Base-by-base conservation (phyloP, 2,329 filamentous ascomycete genomes). In the Pestalotiopsis fici region DNA sequence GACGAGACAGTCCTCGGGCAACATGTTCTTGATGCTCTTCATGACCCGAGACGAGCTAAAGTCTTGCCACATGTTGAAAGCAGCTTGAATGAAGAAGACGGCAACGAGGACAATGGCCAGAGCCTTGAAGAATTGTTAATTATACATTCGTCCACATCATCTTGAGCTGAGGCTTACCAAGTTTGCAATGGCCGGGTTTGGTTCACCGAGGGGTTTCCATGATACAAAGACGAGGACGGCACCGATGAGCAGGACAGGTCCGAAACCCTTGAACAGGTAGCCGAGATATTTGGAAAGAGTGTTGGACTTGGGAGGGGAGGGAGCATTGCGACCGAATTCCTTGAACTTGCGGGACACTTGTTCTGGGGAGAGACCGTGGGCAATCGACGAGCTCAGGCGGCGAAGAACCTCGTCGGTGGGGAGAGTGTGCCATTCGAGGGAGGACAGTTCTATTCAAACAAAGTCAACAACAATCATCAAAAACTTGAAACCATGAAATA, bases 201-300 rank as follows among this genome's bases (percentile, higher is more conserved):
- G 92, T 11, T 91, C 75, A 4, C 92, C 92, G 0, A 95, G 86
- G 0, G 92, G 93, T 70, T 88, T 90, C 91, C 92, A 95, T 2
- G 91, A 88, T 67, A 95, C 81, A 73, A 94, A 93, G 62, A 95
- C 92, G 2, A 95, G 84, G 43, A 94, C 86, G 23, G 87, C 83
- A 21, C 91, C 92, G 2, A 90, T 74, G 6, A 94, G 84, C 3
- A 95, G 83, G 63, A 95, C 88, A 1, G 88, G 84, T 2, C 92
- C 92, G 71, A 95, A 95, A 1, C 92, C 92, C 70, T 90, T 90
- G 80, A 94, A 94, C 72, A 94, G 89, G 78, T 95, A 95, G 21
- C 87, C 87, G 39, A 90, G 79, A 4, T 89, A 84, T 68, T 87
- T 88, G 56, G 82, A 82, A 57, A 89, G 76, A 69, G 85, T 84